These are phyloP conservation scores for Pseudocercospora musae DNA, from an alignment of 2,329 filamentous ascomycete species.

Conservation along the genomic window DNA sequence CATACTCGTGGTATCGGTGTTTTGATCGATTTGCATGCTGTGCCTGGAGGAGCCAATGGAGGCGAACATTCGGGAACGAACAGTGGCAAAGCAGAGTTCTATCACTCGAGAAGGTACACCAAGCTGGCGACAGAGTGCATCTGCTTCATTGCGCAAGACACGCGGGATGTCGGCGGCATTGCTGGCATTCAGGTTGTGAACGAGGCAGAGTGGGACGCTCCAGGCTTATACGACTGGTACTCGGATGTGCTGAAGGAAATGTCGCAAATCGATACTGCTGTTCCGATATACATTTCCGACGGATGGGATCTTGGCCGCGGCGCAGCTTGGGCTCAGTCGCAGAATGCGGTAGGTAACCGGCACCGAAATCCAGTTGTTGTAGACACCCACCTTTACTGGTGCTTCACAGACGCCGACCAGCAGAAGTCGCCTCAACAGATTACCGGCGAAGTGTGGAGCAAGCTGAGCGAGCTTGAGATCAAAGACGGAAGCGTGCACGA, in stretches of 20 bases:
- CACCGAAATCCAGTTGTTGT: constrained; percentile 51
- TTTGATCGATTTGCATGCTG: constrained; percentile 57
- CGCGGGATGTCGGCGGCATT: constrained; percentile 44
- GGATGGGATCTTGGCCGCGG: constrained; percentile 52
- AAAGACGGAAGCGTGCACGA: constrained; percentile 49
- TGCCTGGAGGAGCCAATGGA: constrained; percentile 57
- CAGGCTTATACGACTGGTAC: constrained; percentile 57
- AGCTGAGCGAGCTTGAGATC: constrained; percentile 46
- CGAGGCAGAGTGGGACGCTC: constrained; percentile 51
- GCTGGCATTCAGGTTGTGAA: constrained; percentile 59
- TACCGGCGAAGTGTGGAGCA: constrained; percentile 44
- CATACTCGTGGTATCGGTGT: constrained; percentile 51
- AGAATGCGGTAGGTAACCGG: constrained; percentile 20
- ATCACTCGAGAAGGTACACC: constrained; percentile 45
- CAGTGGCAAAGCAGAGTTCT: constrained; percentile 51
- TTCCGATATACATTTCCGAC: constrained; percentile 59
- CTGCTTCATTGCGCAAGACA: constrained; percentile 51
- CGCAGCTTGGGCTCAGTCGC: constrained; percentile 42
- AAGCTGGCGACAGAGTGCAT: constrained; percentile 48
- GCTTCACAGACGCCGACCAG: constrained; percentile 54
- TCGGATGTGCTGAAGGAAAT: constrained; percentile 49
- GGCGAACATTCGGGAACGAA: constrained; percentile 57
- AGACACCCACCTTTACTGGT: constrained; percentile 60
- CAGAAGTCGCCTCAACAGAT: constrained; percentile 52
- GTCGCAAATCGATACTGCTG: constrained; percentile 45